Evolutionary conservation across 2,329 filamentous ascomycete genomes (phyloP), one percentile per base, ranked within the genome.

Genomic region (Trichophyton rubrum): DNA sequence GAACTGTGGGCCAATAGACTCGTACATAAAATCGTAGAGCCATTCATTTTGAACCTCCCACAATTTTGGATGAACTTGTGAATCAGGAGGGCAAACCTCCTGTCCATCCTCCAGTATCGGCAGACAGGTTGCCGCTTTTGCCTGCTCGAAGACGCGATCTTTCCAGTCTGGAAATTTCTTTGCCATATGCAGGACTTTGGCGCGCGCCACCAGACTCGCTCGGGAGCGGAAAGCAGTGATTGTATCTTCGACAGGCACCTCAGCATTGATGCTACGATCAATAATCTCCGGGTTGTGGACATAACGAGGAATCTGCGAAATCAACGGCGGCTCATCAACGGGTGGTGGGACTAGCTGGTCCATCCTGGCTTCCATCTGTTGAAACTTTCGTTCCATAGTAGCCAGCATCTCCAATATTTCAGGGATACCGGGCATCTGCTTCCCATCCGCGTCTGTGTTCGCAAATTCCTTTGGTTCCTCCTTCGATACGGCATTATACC

Each of bases 1-100:
- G 38, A 58, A 58, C 20, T 24, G 40, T 43, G 56, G 33, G 24
- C 40, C 56, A 9, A 58, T 30, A n/a, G 56, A 41, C 56, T 58
- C 56, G 20, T 24, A 20, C 40, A 58, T 58, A 43, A 41, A 45
- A 15, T 58, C 56, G n/a, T 58, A 58, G 15, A 58, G 38, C 56
- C 56, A 58, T 43, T 58, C 35, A 43, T 58, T 58, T 24, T 58
- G 56, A 13, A 45, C 40, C 6, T 58, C 35, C 56, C 56, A 58
- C 20, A 58, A 17, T 20, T 58, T 20, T 15, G 11, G 35, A 17
- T 41, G 13, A 27, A 15, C 27, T 13, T 17, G n/a, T 3, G 40
- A 24, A 17, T 24, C 35, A 1, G 35, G 13, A 7, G 56, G 56
- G 56, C 38, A 58, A 30, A 20, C 30, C 30, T 58, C 56, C 30